A percentile compares a stretch with the other conserved stretches of the same genome.
Evolutionary conservation across 2,329 filamentous ascomycete genomes (phyloP).

Genomic region (Hypoxylon rubiginosum): DNA sequence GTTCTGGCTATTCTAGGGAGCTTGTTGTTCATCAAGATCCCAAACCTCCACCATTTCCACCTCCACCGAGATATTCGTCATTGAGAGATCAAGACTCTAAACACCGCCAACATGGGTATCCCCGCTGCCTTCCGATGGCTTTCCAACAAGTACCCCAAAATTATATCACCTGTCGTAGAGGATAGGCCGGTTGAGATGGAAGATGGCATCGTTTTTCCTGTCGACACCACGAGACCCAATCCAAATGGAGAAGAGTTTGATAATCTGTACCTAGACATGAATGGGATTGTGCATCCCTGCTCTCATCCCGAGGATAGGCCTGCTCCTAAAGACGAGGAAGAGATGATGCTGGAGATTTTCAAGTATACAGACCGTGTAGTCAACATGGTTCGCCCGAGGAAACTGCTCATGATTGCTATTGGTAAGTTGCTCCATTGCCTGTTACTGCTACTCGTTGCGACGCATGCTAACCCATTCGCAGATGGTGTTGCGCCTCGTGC

Average conservation of each 20-base stretch:
- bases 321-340: slow-evolving; percentile 91
- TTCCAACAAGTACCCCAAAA: slow-evolving; percentile 97
- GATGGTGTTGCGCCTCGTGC: slow-evolving; percentile 97
- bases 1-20: slow-evolving; percentile 12
- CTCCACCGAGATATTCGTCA: slow-evolving; percentile 5
- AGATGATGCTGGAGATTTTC: slow-evolving; percentile 99
- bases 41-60: background rate
- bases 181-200: slow-evolving; percentile 82
- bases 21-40: background rate
- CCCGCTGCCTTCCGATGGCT: slow-evolving; percentile 97
- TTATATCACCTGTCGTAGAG: slow-evolving; percentile 91
- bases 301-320: slow-evolving; percentile 96
- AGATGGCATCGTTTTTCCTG: slow-evolving; percentile 85
- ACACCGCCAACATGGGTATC: slow-evolving; percentile 79
- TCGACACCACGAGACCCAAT: slow-evolving; percentile 87
- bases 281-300: slow-evolving; percentile 98
- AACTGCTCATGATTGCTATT: slow-evolving; percentile 97
- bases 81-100: slow-evolving; percentile 1
- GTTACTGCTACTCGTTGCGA: slow-evolving; percentile 12
- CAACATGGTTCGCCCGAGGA: slow-evolving; percentile 97
- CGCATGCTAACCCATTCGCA: slow-evolving; percentile 53
- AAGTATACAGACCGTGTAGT: slow-evolving; percentile 98
- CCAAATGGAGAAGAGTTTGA: slow-evolving; percentile 98
- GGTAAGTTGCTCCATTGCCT: slow-evolving; percentile 66
- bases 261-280: slow-evolving; percentile 99